These are phyloP conservation scores for Dipodascus albidus DNA, from an alignment of 805 yeast genomes.

Conservation along the genomic window DNA sequence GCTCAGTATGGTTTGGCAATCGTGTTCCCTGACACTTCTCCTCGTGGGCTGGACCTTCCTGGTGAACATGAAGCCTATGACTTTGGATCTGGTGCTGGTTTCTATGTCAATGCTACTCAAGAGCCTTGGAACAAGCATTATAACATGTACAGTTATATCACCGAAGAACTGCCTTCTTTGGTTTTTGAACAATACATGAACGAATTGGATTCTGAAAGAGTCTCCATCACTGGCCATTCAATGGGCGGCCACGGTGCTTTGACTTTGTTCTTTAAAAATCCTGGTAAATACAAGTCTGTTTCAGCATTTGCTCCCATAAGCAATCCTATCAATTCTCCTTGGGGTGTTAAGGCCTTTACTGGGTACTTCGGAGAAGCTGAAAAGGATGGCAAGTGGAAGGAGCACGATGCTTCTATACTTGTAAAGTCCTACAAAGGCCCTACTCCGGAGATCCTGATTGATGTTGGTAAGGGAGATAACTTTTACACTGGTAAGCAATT, in stretches of 20 bases:
- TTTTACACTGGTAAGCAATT: slow-evolving; percentile 55
- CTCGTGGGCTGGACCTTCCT: slow-evolving; percentile 66
- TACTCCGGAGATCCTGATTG: slow-evolving; percentile 57
- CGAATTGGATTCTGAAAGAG: slow-evolving; percentile 43
- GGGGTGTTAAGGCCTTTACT: slow-evolving; percentile 82
- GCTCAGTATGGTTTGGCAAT: slow-evolving; percentile 74
- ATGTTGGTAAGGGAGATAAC: slow-evolving; percentile 71
- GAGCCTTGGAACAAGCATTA: slow-evolving; percentile 64
- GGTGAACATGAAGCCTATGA: slow-evolving; percentile 85
- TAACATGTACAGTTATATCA: slow-evolving; percentile 78
- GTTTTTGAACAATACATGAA: slow-evolving; percentile 31
- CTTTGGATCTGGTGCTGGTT: slow-evolving; percentile 93
- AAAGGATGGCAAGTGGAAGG: slow-evolving; percentile 45
- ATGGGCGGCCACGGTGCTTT: slow-evolving; percentile 98
- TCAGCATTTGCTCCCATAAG: slow-evolving; percentile 87
- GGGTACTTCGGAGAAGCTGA: slow-evolving; percentile 59
- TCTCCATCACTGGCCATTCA: slow-evolving; percentile 89
- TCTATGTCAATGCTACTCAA: slow-evolving; percentile 75
- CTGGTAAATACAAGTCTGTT: slow-evolving; percentile 63
- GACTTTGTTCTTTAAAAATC: slow-evolving; percentile 52
- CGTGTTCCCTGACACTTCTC: slow-evolving; percentile 94
- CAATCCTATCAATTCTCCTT: slow-evolving; percentile 64
- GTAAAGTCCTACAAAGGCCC: slow-evolving; percentile 46
- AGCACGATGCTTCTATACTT: slow-evolving; percentile 78
- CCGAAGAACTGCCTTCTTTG: slow-evolving; percentile 52